Percentiles rank a stretch among this genome's conserved stretches.
Evolutionary conservation across 768 basidiomycete species (phyloP).

Genomic region (Boletellus ananiceps): DNA sequence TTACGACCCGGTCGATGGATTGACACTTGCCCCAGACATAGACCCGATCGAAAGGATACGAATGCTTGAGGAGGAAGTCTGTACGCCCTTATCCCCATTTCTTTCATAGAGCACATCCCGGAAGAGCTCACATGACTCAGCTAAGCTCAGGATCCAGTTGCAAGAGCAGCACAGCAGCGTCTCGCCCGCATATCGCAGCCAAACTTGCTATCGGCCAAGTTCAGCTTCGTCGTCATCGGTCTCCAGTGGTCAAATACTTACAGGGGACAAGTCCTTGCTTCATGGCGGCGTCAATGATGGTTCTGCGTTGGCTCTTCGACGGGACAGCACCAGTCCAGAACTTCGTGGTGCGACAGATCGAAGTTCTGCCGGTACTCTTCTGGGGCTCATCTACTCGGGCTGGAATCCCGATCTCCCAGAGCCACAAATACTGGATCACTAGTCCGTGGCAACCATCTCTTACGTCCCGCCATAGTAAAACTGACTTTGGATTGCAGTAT

Average conservation of each 20-base stretch:
- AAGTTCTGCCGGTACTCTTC: conserved; percentile 47
- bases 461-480: conserved; percentile 1
- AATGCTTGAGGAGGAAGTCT: conserved; percentile 71
- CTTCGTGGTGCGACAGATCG: conserved; percentile 35
- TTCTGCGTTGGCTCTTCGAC: conserved; percentile 28
- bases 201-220: conserved; percentile 15
- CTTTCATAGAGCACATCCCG: background rate
- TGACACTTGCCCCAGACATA: conserved; percentile 68
- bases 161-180: conserved; percentile 45
- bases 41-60: conserved; percentile 79
- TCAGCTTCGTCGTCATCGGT: conserved; percentile 23
- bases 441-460: conserved; percentile 44
- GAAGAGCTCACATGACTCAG: conserved; percentile 34
- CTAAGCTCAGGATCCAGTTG: conserved; percentile 58
- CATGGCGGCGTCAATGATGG: background rate
- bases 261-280: conserved; percentile 5
- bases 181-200: conserved; percentile 19
- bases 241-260: conserved; percentile 12
- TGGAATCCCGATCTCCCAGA: conserved; percentile 87
- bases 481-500: conserved; percentile 45
- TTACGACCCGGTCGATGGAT: conserved; percentile 83
- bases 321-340: conserved; percentile 51
- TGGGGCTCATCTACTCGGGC: conserved; percentile 67
- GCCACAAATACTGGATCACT: conserved; percentile 66
- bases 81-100: conserved; percentile 36